Evolutionary conservation across 805 yeast genomes (phyloP).

Genomic region (Yarrowia deformans): DNA sequence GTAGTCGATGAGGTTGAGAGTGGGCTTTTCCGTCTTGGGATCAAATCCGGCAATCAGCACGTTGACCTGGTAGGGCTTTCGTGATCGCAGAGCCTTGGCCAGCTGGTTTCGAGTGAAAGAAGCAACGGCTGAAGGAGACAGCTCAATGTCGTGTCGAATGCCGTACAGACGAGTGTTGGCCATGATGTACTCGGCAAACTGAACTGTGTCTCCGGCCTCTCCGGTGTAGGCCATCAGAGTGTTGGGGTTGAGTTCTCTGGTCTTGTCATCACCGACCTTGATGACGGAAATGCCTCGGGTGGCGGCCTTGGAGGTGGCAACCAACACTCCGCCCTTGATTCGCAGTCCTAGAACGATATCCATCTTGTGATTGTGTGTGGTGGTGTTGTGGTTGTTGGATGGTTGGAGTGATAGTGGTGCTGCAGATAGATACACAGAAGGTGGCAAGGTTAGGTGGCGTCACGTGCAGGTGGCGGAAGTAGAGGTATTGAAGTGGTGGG

Average conservation of each 20-base stretch:
- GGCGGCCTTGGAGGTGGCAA: conserved; percentile 94
- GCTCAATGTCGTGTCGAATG: conserved; percentile 82
- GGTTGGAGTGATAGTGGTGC: conserved; percentile 2
- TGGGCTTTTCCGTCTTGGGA: conserved; percentile 62
- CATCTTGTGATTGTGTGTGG: conserved; percentile 56
- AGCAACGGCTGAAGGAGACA: conserved; percentile 86
- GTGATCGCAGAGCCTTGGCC: conserved; percentile 87
- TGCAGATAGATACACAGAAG: neutral
- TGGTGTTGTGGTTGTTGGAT: conserved; percentile 1
- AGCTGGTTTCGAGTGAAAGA: conserved; percentile 86
- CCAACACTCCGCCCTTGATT: conserved; percentile 77
- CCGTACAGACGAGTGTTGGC: conserved; percentile 89
- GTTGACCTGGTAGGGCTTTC: conserved; percentile 95
- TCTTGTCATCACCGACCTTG: conserved; percentile 81
- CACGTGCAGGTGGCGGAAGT: conserved; percentile 23
- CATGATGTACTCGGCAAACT: conserved; percentile 92
- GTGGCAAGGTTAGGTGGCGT: conserved; percentile 35
- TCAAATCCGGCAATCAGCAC: conserved; percentile 88
- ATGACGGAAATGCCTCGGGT: conserved; percentile 88
- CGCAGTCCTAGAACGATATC: conserved; percentile 89
- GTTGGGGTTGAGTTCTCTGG: conserved; percentile 74
- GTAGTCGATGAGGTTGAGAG: conserved; percentile 89
- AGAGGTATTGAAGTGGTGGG: neutral
- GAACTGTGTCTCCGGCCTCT: conserved; percentile 95
- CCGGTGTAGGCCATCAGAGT: conserved; percentile 90